Evolutionary conservation across 345 rosid genomes (phyloP), one percentile per base, ranked within the genome.

Genomic region (Citrus maxima): DNA sequence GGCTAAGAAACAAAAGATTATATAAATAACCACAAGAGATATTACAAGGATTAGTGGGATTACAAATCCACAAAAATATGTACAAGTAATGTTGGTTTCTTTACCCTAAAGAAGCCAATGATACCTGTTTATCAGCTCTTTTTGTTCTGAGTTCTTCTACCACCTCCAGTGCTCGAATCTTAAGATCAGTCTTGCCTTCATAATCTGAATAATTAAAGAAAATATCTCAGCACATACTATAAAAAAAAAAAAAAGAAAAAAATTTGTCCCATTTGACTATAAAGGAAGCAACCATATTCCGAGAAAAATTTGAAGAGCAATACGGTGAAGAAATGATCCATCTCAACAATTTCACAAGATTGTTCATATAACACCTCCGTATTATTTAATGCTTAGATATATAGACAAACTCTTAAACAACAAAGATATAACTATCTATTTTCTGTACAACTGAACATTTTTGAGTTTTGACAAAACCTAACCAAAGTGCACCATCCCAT

Each of bases 101-200:
- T 18, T 22, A 34, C 46, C 22, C 46, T 35, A 25, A 66, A 66
- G 71, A 76, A 42, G 61, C 64, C 40, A 69, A 35, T 27, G 74
- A 62, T 72, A 97, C 99, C 98, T 97, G 98, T 75, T 89, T 88
- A 85, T 97, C 98, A 32, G 98, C 99, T 85, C 99, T 90, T 89
- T 89, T 89, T 38, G 85, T 93, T 85, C 98, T 90, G 83, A 97
- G 89, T 84, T 93, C 98, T 84, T 97, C 98, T 61, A 94, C 93
- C 58, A 90, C 91, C 85, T 97, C 99, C 70, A 93, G 78, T 74
- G 92, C 88, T 86, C 95, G 97, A 75, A 94, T 97, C 88, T 93
- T 97, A 77, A 85, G 82, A 87, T 97, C 99, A 9, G 93, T 90
- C 87, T 93, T 97, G 74, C 98, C 99, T 87, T 97, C 98, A 67